Evolutionary conservation across 306 rosid species (phyloP).

Genomic region (Cucurbita maxima): DNA sequence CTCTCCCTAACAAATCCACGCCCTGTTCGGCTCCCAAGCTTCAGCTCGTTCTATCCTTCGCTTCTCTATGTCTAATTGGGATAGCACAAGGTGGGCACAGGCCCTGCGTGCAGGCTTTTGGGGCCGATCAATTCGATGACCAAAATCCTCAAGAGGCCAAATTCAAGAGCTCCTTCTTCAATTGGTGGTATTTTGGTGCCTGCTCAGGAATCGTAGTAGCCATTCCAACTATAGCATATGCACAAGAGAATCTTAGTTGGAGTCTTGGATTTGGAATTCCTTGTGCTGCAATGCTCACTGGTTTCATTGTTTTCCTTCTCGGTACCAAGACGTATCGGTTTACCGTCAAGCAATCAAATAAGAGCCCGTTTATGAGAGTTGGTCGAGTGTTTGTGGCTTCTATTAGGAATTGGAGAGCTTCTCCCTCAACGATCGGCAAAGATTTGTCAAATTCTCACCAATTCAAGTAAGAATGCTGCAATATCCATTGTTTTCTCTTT

Average conservation of each 20-base stretch:
- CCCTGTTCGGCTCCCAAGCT: slow-evolving; percentile 16
- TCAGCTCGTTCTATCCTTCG: slow-evolving; percentile 38
- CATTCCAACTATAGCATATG: slow-evolving; percentile 15
- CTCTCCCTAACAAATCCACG: not conserved
- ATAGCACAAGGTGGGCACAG: slow-evolving; percentile 58
- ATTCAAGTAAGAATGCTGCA: slow-evolving; percentile 21
- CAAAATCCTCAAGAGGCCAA: slow-evolving; percentile 34
- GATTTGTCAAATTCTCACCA: slow-evolving; percentile 17
- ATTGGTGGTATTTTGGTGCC: slow-evolving; percentile 65
- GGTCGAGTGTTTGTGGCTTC: slow-evolving; percentile 26
- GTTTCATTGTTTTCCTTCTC: slow-evolving; percentile 33
- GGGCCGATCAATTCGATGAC: slow-evolving; percentile 64
- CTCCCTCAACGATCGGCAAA: slow-evolving; percentile 8
- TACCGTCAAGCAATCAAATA: not conserved
- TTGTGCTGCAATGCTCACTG: slow-evolving; percentile 27
- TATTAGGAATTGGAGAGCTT: slow-evolving; percentile 17
- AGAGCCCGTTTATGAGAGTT: slow-evolving; percentile 26
- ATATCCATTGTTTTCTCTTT: not conserved
- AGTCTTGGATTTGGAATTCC: slow-evolving; percentile 55
- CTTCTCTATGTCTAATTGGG: slow-evolving; percentile 43
- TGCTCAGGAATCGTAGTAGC: slow-evolving; percentile 23
- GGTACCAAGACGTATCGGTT: slow-evolving; percentile 40
- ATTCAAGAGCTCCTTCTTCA: slow-evolving; percentile 68
- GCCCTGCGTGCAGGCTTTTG: slow-evolving; percentile 72
- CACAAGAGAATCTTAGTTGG: slow-evolving; percentile 47